phyloP scores from a whole-genome alignment of 352 stramenopile species.

The Globisporangium middletonii region DNA sequence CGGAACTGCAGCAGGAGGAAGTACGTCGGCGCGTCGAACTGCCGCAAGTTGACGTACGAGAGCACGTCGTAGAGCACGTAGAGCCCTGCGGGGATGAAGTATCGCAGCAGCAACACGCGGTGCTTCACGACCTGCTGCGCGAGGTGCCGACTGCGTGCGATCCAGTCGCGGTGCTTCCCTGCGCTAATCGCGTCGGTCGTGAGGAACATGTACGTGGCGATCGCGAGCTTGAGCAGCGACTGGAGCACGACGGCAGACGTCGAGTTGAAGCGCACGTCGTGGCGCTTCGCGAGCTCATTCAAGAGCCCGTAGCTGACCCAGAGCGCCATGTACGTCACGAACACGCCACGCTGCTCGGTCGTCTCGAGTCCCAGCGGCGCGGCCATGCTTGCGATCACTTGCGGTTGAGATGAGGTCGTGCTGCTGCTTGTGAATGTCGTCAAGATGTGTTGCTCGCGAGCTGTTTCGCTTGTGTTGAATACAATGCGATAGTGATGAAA shows the following conservation, averaged over 20 bases:
- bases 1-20: constrained; percentile 77
- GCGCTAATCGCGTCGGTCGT: constrained; percentile 23
- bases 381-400: constrained; percentile 16
- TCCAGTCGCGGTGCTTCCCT: constrained; percentile 11
- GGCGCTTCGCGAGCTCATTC: constrained; percentile 71
- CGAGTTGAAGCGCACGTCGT: constrained; percentile 66
- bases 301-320: constrained; percentile 76
- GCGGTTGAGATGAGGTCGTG: not conserved
- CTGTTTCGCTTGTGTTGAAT: too few species aligned
- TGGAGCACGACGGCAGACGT: constrained; percentile 71
- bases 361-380: constrained; percentile 72
- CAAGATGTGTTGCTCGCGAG: too few species aligned
- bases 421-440: too few species aligned
- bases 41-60: constrained; percentile 74
- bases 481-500: too few species aligned
- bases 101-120: constrained; percentile 45
- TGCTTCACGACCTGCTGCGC: constrained; percentile 32
- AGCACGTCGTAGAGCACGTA: constrained; percentile 83
- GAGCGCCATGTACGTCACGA: constrained; percentile 74
- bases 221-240: constrained; percentile 59
- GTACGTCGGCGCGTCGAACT: constrained; percentile 73
- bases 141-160: constrained; percentile 25
- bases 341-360: constrained; percentile 58
- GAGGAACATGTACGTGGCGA: constrained; percentile 70
- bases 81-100: constrained; percentile 68